These are phyloP conservation scores for Verticillium longisporum DNA, from an alignment of 2,329 filamentous ascomycete species.

Conservation along the genomic window DNA sequence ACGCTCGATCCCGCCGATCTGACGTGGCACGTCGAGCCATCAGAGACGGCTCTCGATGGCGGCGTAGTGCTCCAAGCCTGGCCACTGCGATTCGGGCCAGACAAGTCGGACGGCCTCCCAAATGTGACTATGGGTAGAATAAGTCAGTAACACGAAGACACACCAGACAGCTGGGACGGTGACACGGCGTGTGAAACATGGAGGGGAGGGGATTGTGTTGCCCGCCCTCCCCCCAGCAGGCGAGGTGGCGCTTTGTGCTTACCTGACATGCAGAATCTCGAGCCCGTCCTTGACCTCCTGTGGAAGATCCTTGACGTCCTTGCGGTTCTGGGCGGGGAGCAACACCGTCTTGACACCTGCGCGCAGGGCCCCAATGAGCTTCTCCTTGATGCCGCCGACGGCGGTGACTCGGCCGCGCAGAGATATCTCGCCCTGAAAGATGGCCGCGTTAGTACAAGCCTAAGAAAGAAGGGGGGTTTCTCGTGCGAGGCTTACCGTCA, in stretches of 20 bases:
- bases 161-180: slow-evolving; percentile 7
- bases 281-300: slow-evolving; percentile 82
- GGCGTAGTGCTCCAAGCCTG: slow-evolving; percentile 60
- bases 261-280: slow-evolving; percentile 85
- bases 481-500: slow-evolving; percentile 60
- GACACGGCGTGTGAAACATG: not conserved
- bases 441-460: slow-evolving; percentile 1
- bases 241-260: slow-evolving; percentile 29
- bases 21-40: not conserved
- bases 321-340: slow-evolving; percentile 79
- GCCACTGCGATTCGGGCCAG: slow-evolving; percentile 88
- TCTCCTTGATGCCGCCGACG: slow-evolving; percentile 97
- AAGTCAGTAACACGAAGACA: slow-evolving; percentile 12
- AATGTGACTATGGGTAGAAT: slow-evolving; percentile 57
- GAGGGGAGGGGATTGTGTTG: not conserved
- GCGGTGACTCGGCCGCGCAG: slow-evolving; percentile 86
- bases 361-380: slow-evolving; percentile 86
- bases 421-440: slow-evolving; percentile 57
- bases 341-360: slow-evolving; percentile 94
- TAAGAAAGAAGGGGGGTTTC: not conserved
- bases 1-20: not conserved
- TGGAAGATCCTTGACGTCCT: slow-evolving; percentile 87
- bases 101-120: slow-evolving; percentile 89
- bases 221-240: slow-evolving; percentile 7
- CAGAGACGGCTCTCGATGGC: slow-evolving; percentile 74